phyloP scores from a whole-genome alignment of 768 basidiomycete species.

The Punctularia strigosozonata region DNA sequence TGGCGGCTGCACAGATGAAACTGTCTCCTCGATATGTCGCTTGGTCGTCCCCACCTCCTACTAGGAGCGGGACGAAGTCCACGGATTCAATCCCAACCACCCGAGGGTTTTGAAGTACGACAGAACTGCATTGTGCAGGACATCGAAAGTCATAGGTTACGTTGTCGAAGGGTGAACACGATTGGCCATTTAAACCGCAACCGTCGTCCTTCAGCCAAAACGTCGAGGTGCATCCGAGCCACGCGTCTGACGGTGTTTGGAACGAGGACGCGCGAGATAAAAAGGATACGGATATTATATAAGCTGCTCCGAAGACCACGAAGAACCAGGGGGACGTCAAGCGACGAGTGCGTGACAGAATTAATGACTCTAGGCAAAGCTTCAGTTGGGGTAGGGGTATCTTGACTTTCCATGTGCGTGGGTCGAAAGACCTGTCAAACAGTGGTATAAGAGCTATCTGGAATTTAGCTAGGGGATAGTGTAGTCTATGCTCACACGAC shows the following conservation, averaged over 20 bases:
- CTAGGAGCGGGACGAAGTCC: constrained; percentile 61
- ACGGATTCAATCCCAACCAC: constrained; percentile 58
- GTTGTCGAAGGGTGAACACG: constrained; percentile 54
- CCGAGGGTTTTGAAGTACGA: constrained; percentile 61
- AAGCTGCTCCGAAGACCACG: constrained; percentile 39
- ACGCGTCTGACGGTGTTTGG: constrained; percentile 49
- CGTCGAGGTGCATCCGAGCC: constrained; percentile 54
- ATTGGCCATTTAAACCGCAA: constrained; percentile 61
- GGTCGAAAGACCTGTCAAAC: too few relatives aligned
- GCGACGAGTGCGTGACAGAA: constrained; percentile 38
- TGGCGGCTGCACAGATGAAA: constrained; percentile 77
- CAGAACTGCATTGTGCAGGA: constrained; percentile 55
- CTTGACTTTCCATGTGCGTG: constrained; percentile 15
- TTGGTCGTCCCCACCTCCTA: constrained; percentile 72
- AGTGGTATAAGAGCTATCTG: too few relatives aligned
- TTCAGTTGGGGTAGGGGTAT: constrained; percentile 28
- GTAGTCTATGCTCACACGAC: background rate
- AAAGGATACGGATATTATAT: constrained; percentile 65
- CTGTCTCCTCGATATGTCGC: constrained; percentile 73
- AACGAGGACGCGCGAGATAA: constrained; percentile 65
- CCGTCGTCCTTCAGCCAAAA: constrained; percentile 61
- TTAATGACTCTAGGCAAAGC: constrained; percentile 48
- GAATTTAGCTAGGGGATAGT: too few relatives aligned
- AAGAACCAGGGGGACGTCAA: constrained; percentile 45
- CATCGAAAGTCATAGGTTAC: constrained; percentile 66